phyloP scores from a whole-genome alignment of 2,329 filamentous ascomycete species.

The Anisogramma anomala region DNA sequence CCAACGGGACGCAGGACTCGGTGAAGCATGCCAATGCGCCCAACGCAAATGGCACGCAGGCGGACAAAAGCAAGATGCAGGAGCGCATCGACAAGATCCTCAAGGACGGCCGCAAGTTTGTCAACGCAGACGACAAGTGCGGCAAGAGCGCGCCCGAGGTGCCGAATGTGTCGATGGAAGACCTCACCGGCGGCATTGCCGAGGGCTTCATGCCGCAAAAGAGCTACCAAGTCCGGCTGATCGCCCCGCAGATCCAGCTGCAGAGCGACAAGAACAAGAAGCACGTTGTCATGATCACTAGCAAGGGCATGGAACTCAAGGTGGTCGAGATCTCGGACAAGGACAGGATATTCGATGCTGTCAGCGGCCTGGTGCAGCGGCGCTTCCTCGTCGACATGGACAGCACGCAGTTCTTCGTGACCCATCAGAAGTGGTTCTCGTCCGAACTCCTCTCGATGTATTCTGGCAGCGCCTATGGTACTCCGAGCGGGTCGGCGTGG shows the following conservation, averaged over 20 bases:
- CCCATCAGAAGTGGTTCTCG: constrained; percentile 80
- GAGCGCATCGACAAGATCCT: constrained; percentile 79
- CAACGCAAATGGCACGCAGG: constrained; percentile 26
- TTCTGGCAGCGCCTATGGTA: constrained; percentile 85
- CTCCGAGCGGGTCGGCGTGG: constrained; percentile 76
- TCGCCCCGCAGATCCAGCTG: constrained; percentile 93
- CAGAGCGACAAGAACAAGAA: constrained; percentile 98
- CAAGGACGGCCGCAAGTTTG: constrained; percentile 71
- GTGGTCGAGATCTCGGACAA: constrained; percentile 98
- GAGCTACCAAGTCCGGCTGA: constrained; percentile 86
- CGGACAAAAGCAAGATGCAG: constrained; percentile 46
- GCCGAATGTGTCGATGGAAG: constrained; percentile 39
- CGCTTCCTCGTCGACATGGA: constrained; percentile 94
- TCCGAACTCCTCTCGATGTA: constrained; percentile 83
- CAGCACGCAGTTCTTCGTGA: constrained; percentile 95
- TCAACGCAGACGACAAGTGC: constrained; percentile 52
- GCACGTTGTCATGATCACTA: constrained; percentile 89
- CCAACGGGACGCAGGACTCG: constrained; percentile 19
- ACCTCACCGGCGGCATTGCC: constrained; percentile 65
- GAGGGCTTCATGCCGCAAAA: constrained; percentile 84
- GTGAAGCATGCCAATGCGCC: constrained; percentile 15
- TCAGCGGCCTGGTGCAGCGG: constrained; percentile 89
- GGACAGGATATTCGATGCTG: constrained; percentile 77
- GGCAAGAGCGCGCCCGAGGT: constrained; percentile 17
- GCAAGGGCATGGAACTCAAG: constrained; percentile 96